Conservation (phyloP, 1,284 basidiomycete genomes). For the Boletus mariae region DNA sequence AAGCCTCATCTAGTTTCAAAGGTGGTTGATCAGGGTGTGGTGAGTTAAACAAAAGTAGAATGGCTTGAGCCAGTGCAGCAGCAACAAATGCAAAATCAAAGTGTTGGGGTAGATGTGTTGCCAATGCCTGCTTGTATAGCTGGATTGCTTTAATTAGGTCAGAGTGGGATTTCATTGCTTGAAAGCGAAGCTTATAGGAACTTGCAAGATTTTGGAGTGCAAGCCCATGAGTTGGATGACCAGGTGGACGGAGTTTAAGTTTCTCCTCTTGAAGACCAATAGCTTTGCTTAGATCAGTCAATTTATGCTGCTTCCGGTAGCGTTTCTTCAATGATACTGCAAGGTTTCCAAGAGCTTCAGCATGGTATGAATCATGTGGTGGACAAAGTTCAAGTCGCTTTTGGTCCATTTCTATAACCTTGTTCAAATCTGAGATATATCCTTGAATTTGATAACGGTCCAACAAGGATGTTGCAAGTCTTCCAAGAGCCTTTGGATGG, state of each 20-base stretch:
- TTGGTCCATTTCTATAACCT: neutral
- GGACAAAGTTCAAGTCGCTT: neutral
- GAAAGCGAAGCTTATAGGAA: neutral
- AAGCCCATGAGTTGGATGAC: neutral
- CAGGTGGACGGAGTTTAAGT: neutral
- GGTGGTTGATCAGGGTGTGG: neutral
- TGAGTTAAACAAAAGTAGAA: neutral
- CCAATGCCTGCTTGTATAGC: neutral
- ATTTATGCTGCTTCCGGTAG: neutral
- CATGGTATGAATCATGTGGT: neutral
- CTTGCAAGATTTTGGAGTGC: neutral
- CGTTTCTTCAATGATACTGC: neutral
- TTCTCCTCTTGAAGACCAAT: neutral
- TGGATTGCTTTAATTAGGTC: neutral
- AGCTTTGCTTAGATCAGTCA: neutral
- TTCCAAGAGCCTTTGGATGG: neutral
- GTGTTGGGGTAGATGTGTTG: neutral
- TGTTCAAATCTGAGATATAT: neutral
- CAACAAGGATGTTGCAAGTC: neutral
- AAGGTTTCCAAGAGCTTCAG: neutral
- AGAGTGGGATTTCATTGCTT: neutral
- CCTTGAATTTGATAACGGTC: neutral
- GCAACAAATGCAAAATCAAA: neutral
- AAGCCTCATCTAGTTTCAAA: neutral
- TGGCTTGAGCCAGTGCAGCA: neutral